phyloP scores from a whole-genome alignment of 116 monocot species.

The Iris pallida region DNA sequence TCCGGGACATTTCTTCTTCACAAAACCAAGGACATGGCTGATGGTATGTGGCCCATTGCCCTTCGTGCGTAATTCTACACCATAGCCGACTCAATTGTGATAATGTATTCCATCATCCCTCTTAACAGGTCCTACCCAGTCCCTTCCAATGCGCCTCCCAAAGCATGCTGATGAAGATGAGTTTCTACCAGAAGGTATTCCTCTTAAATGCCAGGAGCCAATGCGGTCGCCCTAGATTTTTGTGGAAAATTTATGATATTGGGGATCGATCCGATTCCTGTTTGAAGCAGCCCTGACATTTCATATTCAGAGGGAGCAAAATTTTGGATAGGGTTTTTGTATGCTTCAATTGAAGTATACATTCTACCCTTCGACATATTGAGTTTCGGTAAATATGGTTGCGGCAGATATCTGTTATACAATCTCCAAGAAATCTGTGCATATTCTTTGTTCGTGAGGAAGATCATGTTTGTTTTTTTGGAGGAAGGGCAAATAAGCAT shows the following conservation, averaged over 20 bases:
- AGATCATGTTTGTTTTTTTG: too few relatives aligned
- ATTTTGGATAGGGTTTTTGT: not conserved
- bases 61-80: not conserved
- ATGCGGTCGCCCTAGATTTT: slow-evolving; percentile 6
- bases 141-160: slow-evolving; percentile 36
- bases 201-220: slow-evolving; percentile 52
- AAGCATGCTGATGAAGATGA: slow-evolving; percentile 61
- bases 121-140: slow-evolving; percentile 32
- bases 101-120: not conserved
- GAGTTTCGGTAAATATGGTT: not conserved
- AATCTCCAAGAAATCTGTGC: too few relatives aligned
- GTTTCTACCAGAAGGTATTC: slow-evolving; percentile 51
- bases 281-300: not conserved
- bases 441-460: too few relatives aligned
- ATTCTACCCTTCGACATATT: not conserved
- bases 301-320: not conserved
- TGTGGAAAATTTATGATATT: not conserved
- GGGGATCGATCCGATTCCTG: slow-evolving; percentile 2
- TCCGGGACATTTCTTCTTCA: slow-evolving; percentile 71
- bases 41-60: slow-evolving; percentile 35
- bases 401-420: not conserved
- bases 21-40: slow-evolving; percentile 78
- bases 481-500: too few relatives aligned
- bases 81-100: not conserved
- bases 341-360: not conserved